These are phyloP conservation scores for Spatholobus suberectus DNA, from an alignment of 306 rosid species.

Conservation along the genomic window DNA sequence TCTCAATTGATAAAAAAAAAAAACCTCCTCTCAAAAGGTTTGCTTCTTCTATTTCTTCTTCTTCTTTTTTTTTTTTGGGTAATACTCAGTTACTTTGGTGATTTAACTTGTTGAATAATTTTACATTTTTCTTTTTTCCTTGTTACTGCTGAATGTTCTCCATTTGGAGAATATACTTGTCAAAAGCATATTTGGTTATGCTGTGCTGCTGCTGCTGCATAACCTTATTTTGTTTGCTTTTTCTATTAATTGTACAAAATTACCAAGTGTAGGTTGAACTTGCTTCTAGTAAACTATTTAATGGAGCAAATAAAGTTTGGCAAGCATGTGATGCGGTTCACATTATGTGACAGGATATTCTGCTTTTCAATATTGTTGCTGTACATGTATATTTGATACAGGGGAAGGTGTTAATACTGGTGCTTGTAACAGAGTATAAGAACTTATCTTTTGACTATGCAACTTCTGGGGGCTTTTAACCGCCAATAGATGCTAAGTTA, in stretches of 20 bases:
- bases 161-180: background rate
- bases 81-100: background rate
- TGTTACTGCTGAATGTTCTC: background rate
- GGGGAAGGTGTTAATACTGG: conserved; percentile 3
- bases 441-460: no score
- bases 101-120: conserved; percentile 10
- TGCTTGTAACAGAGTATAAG: conserved; percentile 7
- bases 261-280: background rate
- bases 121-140: background rate
- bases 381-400: conserved; percentile 18
- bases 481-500: no score
- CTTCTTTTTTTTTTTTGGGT: background rate
- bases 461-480: no score
- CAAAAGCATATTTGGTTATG: conserved; percentile 18
- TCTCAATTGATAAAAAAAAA: conserved; percentile 82
- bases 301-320: conserved; percentile 4
- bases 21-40: conserved; percentile 78
- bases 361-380: conserved; percentile 13
- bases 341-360: background rate
- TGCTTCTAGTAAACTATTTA: background rate
- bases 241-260: background rate
- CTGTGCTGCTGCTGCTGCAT: conserved; percentile 27
- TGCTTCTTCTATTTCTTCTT: no score
- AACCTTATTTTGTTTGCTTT: background rate
- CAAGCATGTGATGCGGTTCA: background rate